Conservation (phyloP, 805 yeast genomes). For the Pichia ethanolica region DNA sequence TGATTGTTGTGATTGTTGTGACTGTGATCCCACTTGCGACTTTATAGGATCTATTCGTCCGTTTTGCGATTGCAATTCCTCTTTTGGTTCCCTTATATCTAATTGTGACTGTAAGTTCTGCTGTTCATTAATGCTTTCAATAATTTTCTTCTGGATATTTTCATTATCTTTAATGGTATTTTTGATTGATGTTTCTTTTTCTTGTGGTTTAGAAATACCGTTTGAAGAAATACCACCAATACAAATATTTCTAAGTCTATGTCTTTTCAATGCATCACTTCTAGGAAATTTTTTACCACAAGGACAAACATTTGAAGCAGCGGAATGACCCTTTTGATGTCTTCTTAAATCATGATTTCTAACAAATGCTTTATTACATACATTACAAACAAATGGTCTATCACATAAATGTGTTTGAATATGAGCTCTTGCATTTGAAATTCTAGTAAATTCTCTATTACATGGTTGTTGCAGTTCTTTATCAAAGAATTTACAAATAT, state of each 20-base stretch:
- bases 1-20: not conserved
- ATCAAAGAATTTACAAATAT: slow-evolving; percentile 53
- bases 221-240: slow-evolving; percentile 52
- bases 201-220: slow-evolving; percentile 15
- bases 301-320: slow-evolving; percentile 64
- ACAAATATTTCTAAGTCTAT: slow-evolving; percentile 72
- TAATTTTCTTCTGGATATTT: not conserved
- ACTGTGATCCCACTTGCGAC: not conserved
- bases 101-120: too few relatives aligned
- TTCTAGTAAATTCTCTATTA: slow-evolving; percentile 74
- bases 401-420: slow-evolving; percentile 95
- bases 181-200: slow-evolving; percentile 1
- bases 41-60: not conserved
- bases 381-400: slow-evolving; percentile 77
- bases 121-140: not conserved
- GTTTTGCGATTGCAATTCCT: too few relatives aligned
- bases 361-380: slow-evolving; percentile 81
- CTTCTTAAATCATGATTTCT: slow-evolving; percentile 91
- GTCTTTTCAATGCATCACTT: slow-evolving; percentile 81
- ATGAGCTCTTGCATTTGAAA: slow-evolving; percentile 90
- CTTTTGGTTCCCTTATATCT: too few relatives aligned
- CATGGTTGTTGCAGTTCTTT: slow-evolving; percentile 44
- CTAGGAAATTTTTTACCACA: slow-evolving; percentile 94
- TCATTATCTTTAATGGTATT: not conserved
- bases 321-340: slow-evolving; percentile 81